A percentile compares a stretch with the other conserved stretches of the same genome.
These are phyloP conservation scores for Colletotrichum sidae DNA, from an alignment of 2,329 filamentous ascomycete species.

Conservation along the genomic window DNA sequence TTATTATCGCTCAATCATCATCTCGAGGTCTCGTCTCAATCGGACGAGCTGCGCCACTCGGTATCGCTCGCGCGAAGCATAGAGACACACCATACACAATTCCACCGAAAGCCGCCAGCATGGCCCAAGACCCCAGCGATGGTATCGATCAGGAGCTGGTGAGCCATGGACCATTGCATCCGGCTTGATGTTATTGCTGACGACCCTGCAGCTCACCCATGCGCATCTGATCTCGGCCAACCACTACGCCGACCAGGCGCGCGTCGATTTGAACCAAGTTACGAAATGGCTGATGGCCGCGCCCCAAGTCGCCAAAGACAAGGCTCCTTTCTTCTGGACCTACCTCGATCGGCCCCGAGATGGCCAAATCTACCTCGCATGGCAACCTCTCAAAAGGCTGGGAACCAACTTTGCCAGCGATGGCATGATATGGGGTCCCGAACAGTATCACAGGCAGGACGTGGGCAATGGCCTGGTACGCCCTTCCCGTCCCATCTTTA, in stretches of 20 bases:
- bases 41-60: background rate
- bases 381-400: conserved; percentile 83
- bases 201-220: conserved; percentile 76
- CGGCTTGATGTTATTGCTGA: conserved; percentile 43
- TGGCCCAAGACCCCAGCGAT: conserved; percentile 39
- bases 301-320: conserved; percentile 85
- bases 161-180: background rate
- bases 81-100: background rate
- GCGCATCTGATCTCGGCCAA: conserved; percentile 89
- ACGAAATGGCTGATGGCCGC: conserved; percentile 86
- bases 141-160: conserved; percentile 38
- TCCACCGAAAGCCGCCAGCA: conserved; percentile 22
- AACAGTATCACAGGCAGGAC: conserved; percentile 82
- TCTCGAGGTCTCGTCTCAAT: no score
- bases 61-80: no score
- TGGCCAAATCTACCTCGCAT: conserved; percentile 85
- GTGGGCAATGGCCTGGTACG: conserved; percentile 70
- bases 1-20: no score
- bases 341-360: conserved; percentile 87
- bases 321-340: conserved; percentile 91
- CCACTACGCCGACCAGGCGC: conserved; percentile 79
- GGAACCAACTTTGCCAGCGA: conserved; percentile 86
- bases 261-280: conserved; percentile 80
- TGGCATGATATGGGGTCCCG: conserved; percentile 89
- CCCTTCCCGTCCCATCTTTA: conserved; percentile 29